Conservation (phyloP, 2,329 filamentous ascomycete genomes). For the Zasmidium angulare region DNA sequence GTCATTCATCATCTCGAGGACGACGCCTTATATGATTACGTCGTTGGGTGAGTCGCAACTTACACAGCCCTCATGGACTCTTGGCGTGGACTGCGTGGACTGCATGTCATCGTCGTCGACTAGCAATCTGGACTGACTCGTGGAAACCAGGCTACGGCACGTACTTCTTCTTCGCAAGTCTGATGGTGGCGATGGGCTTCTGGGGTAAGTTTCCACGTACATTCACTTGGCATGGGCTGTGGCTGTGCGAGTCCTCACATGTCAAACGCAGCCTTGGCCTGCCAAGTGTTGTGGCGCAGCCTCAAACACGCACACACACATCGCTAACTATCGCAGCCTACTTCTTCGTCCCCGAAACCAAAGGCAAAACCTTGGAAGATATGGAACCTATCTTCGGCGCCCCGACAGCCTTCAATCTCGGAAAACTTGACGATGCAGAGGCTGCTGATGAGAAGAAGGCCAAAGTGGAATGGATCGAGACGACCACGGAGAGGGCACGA, state of each 20-base stretch:
- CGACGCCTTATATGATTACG: constrained; percentile 37
- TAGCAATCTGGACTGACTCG: background rate
- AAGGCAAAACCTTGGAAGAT: constrained; percentile 47
- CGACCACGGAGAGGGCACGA: background rate
- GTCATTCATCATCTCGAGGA: constrained; percentile 41
- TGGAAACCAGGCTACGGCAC: constrained; percentile 25
- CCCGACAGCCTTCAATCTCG: constrained; percentile 6
- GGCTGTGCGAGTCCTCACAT: background rate
- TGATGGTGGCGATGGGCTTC: constrained; percentile 53
- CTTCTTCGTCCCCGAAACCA: constrained; percentile 70
- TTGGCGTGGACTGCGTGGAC: too few relatives aligned
- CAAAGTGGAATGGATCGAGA: constrained; percentile 15
- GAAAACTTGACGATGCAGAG: constrained; percentile 12
- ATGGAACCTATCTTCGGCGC: constrained; percentile 22
- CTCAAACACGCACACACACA: background rate
- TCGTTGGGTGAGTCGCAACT: constrained; percentile 31
- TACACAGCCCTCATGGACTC: too few relatives aligned
- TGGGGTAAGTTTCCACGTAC: constrained; percentile 39
- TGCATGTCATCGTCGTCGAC: too few relatives aligned
- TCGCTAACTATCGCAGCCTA: constrained; percentile 43
- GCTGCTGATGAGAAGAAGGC: constrained; percentile 11
- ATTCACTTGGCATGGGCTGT: too few relatives aligned
- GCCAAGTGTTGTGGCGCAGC: background rate
- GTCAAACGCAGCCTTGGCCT: too few relatives aligned
- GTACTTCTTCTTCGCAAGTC: constrained; percentile 40